Percentiles rank a stretch among this genome's conserved stretches.
Conservation (phyloP, 163 green algal species). For the Smithsoniella earleae region DNA sequence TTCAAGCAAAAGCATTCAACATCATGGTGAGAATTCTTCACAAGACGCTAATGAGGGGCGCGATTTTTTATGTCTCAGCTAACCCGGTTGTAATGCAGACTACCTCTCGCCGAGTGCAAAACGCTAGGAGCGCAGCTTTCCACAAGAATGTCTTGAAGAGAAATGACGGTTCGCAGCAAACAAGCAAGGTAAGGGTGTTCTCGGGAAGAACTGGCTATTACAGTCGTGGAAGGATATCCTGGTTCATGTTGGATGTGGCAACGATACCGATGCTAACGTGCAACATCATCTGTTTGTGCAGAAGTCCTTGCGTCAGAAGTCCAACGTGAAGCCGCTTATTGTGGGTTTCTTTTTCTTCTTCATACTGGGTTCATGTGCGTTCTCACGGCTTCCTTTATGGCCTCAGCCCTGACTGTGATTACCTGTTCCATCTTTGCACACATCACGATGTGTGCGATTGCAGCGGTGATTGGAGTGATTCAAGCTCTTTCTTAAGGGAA, state of each 20-base stretch:
- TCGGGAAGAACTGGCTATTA: too few relatives aligned
- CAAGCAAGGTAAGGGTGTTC: too few relatives aligned
- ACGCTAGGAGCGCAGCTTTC: not conserved
- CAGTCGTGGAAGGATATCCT: too few relatives aligned
- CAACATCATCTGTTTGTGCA: too few relatives aligned
- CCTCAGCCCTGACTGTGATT: not conserved
- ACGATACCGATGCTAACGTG: too few relatives aligned
- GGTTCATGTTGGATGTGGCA: too few relatives aligned
- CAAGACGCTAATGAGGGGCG: too few relatives aligned
- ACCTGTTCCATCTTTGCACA: not conserved
- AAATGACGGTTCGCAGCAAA: too few relatives aligned
- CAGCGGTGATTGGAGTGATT: not conserved
- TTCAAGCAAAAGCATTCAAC: too few relatives aligned
- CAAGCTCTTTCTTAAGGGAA: not conserved
- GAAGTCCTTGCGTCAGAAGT: not conserved
- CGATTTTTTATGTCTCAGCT: too few relatives aligned
- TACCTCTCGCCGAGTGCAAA: not conserved
- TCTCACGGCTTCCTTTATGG: not conserved
- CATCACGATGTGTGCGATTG: not conserved
- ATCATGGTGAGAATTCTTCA: too few relatives aligned
- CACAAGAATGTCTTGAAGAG: conserved; percentile 16
- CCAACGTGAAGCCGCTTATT: not conserved
- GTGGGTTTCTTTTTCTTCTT: conserved; percentile 30
- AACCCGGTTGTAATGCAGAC: too few relatives aligned
- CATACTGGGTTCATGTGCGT: conserved; percentile 17